phyloP scores from a whole-genome alignment of 306 rosid species.

The Coriaria nepalensis region DNA sequence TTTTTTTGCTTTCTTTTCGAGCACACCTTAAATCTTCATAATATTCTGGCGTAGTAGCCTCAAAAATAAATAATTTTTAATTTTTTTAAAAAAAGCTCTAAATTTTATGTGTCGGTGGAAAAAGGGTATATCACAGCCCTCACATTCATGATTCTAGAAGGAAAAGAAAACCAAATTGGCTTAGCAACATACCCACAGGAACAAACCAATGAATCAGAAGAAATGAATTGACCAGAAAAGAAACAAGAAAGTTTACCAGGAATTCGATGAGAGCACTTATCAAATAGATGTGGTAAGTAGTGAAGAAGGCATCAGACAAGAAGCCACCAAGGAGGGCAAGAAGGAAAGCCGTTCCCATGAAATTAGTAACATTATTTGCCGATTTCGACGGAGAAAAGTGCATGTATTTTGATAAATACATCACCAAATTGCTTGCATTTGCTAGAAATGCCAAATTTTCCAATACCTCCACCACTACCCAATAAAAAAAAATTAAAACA shows the following conservation, averaged over 20 bases:
- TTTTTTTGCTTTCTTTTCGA: no score
- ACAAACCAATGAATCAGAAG: not conserved
- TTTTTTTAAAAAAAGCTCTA: no score
- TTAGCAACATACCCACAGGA: not conserved
- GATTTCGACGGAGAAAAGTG: conserved; percentile 48
- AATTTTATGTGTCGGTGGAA: no score
- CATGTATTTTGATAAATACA: conserved; percentile 52
- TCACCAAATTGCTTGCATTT: conserved; percentile 76
- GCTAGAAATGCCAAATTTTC: conserved; percentile 78
- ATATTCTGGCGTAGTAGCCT: no score
- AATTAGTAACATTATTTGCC: conserved; percentile 59
- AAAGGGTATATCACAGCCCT: no score
- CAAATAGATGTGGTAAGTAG: conserved; percentile 44
- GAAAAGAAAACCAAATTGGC: not conserved
- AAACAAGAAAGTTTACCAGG: conserved; percentile 29
- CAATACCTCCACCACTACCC: conserved; percentile 52
- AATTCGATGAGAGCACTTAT: conserved; percentile 58
- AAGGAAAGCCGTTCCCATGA: conserved; percentile 85
- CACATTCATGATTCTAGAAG: not conserved
- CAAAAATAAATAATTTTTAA: no score
- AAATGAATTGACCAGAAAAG: not conserved
- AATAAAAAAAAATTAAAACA: not conserved
- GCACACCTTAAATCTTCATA: no score
- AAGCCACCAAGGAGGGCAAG: conserved; percentile 85
- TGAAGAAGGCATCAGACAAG: conserved; percentile 58